These are phyloP conservation scores for Cystoisospora suis DNA, from an alignment of 169 alveolate species.

Conservation along the genomic window DNA sequence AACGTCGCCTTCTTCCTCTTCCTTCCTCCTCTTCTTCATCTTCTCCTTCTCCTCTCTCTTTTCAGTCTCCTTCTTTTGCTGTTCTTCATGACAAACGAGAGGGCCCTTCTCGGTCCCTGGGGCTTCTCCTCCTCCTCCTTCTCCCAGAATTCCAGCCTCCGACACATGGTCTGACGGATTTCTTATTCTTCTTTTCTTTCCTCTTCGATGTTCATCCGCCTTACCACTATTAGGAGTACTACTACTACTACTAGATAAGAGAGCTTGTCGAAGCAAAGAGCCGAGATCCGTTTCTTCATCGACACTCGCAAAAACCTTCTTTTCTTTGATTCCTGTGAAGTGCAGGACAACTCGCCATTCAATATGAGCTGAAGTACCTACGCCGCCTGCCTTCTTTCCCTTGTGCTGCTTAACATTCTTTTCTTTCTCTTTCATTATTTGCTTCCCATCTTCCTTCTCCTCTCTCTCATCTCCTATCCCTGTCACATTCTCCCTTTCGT, in stretches of 20 bases:
- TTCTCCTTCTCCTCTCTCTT: background rate
- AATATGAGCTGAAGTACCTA: too few relatives aligned
- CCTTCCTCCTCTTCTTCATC: background rate
- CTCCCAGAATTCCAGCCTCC: background rate
- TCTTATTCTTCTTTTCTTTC: background rate
- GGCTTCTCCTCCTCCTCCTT: background rate
- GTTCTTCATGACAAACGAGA: too few relatives aligned
- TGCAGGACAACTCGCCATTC: constrained; percentile 25
- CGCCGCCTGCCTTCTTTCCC: too few relatives aligned
- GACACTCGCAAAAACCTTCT: background rate
- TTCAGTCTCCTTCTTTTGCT: background rate
- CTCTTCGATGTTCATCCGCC: too few relatives aligned
- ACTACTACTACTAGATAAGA: too few relatives aligned
- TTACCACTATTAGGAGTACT: too few relatives aligned
- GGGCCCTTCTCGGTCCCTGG: too few relatives aligned
- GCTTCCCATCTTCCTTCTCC: background rate
- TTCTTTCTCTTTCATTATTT: background rate
- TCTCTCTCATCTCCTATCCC: background rate
- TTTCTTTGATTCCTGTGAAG: background rate
- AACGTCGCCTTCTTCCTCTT: background rate
- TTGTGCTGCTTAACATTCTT: background rate
- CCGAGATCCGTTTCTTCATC: too few relatives aligned
- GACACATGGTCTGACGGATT: background rate
- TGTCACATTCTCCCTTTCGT: background rate
- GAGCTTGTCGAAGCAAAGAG: too few relatives aligned